phyloP scores from a whole-genome alignment of 371 early-diverging fungal species.

The Lichtheimia corymbifera region DNA sequence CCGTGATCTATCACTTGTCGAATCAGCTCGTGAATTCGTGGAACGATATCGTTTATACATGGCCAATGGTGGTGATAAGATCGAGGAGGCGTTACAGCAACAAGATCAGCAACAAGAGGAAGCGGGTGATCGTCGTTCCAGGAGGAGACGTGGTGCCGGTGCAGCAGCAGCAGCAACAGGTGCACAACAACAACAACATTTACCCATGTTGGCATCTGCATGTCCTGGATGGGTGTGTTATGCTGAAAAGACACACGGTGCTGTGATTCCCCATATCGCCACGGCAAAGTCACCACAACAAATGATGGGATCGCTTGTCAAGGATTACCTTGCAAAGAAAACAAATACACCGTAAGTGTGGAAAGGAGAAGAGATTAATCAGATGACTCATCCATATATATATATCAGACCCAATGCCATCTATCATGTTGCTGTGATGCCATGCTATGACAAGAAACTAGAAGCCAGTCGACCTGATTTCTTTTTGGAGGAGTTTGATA shows the following conservation, averaged over 20 bases:
- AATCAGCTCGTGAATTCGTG: conserved; percentile 90
- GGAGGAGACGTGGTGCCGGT: conserved; percentile 23
- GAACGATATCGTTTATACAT: conserved; percentile 58
- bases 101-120: conserved; percentile 16
- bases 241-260: conserved; percentile 96
- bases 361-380: not conserved
- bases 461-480: conserved; percentile 95
- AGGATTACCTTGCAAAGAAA: conserved; percentile 73
- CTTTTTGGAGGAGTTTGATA: conserved; percentile 71
- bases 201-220: conserved; percentile 82
- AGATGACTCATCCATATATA: not conserved
- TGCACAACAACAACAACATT: conserved; percentile 24
- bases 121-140: conserved; percentile 19
- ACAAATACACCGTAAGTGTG: conserved; percentile 50
- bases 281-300: conserved; percentile 94
- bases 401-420: conserved; percentile 67
- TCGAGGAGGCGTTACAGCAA: conserved; percentile 37
- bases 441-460: conserved; percentile 98
- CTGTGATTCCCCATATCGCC: conserved; percentile 81
- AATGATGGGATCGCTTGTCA: conserved; percentile 91
- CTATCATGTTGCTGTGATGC: conserved; percentile 94
- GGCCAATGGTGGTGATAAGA: conserved; percentile 43
- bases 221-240: conserved; percentile 98
- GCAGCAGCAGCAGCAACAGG: conserved; percentile 9
- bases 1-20: conserved; percentile 81